Base-by-base conservation (phyloP, 1,284 basidiomycete species). In the Cerrena zonata region DNA sequence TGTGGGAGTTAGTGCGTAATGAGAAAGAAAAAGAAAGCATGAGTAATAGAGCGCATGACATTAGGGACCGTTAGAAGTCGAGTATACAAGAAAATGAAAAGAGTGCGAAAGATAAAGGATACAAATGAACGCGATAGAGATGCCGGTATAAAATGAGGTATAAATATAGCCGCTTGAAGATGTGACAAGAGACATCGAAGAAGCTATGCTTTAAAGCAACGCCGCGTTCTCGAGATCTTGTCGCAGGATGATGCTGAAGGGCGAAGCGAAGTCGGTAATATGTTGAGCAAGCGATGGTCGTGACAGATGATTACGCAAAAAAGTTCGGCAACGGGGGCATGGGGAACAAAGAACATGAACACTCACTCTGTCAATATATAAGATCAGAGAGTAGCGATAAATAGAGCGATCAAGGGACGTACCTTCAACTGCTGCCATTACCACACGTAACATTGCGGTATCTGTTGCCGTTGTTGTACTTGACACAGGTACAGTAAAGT, bases 341-440 rank as follows among this genome's bases (percentile, higher is more conserved):
- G 57, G 51, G 55, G 59, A 52, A 54, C 58, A 62, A 63, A 64
- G 57, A 54, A 73, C 66, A 56, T 65, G 66, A 57, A 54, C 46
- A 87, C 87, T 89, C 78, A 89, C 87, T 89, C 87, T 89, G 62
- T 39, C 54, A 55, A 61, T n/a, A n/a, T n/a, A n/a, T n/a, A 42
- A 51, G 51, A 53, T 59, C 43, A 58, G 45, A 50, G 34, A 34
- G 19, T 36, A 3, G 27, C 21, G 38, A 13, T 38, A 40, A 48
- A 22, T 45, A 45, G 51, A 46, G 40, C 34, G 41, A 42, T 10
- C 48, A 38, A 53, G 15, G 40, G 26, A 74, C 81, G 59, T 58
- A 87, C 89, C 88, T 89, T 91, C 88, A 52, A 91, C 91, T 55
- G 91, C 91, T 55, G 87, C 88, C 93, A 97, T 95, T 36, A 96